Percentiles rank a stretch among this genome's conserved stretches.
Conservation (phyloP, 768 basidiomycete species). For the Leccinum fibrillosum region DNA sequence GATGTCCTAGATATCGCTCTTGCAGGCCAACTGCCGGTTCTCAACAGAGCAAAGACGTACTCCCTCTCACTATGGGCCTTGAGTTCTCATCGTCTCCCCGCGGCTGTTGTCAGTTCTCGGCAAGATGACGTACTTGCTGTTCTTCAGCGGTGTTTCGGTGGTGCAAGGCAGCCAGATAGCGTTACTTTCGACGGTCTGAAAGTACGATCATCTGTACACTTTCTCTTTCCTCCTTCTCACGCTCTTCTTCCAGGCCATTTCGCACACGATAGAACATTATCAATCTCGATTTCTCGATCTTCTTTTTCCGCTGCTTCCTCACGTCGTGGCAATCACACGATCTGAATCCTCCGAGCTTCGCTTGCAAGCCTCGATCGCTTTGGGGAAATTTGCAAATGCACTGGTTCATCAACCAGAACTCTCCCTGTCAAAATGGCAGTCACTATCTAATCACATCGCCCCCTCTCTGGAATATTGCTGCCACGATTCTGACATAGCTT, state of each 20-base stretch:
- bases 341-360: conserved; percentile 15
- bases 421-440: conserved; percentile 26
- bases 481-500: not conserved
- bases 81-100: conserved; percentile 47
- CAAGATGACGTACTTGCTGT: conserved; percentile 32
- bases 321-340: conserved; percentile 14
- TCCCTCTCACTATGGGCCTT: conserved; percentile 50
- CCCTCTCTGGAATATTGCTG: conserved; percentile 23
- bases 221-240: conserved; percentile 4
- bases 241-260: conserved; percentile 17
- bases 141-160: conserved; percentile 36
- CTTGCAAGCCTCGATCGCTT: conserved; percentile 18
- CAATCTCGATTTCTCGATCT: conserved; percentile 16
- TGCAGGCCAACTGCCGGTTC: conserved; percentile 32
- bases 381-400: conserved; percentile 25
- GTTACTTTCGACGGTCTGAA: conserved; percentile 27
- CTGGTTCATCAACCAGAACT: conserved; percentile 32
- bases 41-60: conserved; percentile 42
- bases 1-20: conserved; percentile 44
- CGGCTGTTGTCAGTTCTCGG: conserved; percentile 32
- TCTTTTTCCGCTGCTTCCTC: conserved; percentile 22
- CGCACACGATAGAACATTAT: conserved; percentile 20
- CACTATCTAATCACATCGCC: conserved; percentile 26
- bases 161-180: conserved; percentile 16
- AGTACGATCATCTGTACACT: conserved; percentile 12